Evolutionary conservation across 169 alveolate genomes (phyloP), one percentile per base, ranked within the genome.

Genomic region (Amoebophrya sp.): DNA sequence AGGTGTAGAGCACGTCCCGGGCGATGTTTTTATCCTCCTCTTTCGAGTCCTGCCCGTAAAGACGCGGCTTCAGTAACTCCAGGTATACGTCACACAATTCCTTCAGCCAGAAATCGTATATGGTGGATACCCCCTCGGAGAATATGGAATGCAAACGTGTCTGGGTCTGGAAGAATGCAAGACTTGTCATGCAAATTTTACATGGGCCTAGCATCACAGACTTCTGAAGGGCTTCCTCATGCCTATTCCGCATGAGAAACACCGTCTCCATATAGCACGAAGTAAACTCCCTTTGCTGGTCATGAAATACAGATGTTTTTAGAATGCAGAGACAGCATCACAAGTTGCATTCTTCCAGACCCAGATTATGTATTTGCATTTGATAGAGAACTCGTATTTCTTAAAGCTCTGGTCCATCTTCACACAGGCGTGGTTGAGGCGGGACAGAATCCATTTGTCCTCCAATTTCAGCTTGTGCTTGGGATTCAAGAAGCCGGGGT

Each of bases 31-130:
- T 33, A 18, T 33, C 90, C n/a, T 3, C 41, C 35, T 77, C 39
- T 32, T n/a, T 77, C 39, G 89, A 23, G 23, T 54, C 89, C 32
- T 40, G 54, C 77, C 89, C 89, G 25, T 94, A 94, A 55, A 97
- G 95, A 10, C 98, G 95, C 40, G 96, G 95, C 92, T 97, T 97
- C n/a, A 97, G 94, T 40, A 97, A 94, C 95, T 99, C 99, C 77
- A 99, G 95, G 94, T 99, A 99, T 77, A 97, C 96, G 96, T 99
- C 99, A 92, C 99, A 98, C 38, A 99, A 94, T 39, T 98, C 99
- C 93, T 99, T 97, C 53, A 97, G 98, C 99, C 99, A 98, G 94
- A 98, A 98, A 92, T 96, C 96, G 94, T 98, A 97, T 0, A 98
- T 94, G 35, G 97, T 96, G 91, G 96, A 95, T n/a, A 97, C 99